Conservation (phyloP, 805 yeast species). For the Kodamaea nitidulidarum region DNA sequence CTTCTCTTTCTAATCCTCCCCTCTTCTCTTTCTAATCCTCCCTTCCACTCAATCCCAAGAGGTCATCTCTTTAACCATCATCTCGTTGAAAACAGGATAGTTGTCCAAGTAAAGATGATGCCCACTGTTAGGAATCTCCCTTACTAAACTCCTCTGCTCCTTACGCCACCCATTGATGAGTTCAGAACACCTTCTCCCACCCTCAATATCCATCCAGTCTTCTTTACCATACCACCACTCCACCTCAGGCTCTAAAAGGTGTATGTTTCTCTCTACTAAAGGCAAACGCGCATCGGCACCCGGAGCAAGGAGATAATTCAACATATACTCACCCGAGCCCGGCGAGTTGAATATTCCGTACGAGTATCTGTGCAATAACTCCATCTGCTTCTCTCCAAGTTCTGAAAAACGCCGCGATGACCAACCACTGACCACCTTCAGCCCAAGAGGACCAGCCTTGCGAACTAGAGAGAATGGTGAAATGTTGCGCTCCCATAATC, state of each 20-base stretch:
- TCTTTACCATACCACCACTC: slow-evolving; percentile 84
- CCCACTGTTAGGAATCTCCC: slow-evolving; percentile 55
- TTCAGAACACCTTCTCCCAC: slow-evolving; percentile 42
- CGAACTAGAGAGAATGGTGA: slow-evolving; percentile 85
- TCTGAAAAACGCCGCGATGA: slow-evolving; percentile 73
- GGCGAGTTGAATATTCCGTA: slow-evolving; percentile 79
- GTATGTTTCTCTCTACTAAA: slow-evolving; percentile 46
- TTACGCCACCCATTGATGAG: slow-evolving; percentile 23
- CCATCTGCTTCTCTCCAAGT: slow-evolving; percentile 42
- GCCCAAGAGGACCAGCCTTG: slow-evolving; percentile 75
- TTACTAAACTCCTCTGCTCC: slow-evolving; percentile 23
- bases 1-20: no score
- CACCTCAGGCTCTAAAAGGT: slow-evolving; percentile 54
- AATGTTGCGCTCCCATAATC: slow-evolving; percentile 80
- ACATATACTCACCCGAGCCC: slow-evolving; percentile 92
- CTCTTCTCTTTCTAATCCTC: no score
- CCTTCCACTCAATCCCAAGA: slow-evolving; percentile 5
- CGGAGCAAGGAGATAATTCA: slow-evolving; percentile 78
- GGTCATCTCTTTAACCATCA: slow-evolving; percentile 51
- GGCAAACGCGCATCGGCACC: slow-evolving; percentile 90
- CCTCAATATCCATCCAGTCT: slow-evolving; percentile 57
- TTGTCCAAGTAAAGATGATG: slow-evolving; percentile 81
- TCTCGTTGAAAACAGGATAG: slow-evolving; percentile 46
- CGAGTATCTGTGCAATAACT: slow-evolving; percentile 68
- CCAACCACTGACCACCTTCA: slow-evolving; percentile 87